Evolutionary conservation across 1,284 basidiomycete genomes (phyloP), one percentile per base, ranked within the genome.

Genomic region (Trametes sp.): DNA sequence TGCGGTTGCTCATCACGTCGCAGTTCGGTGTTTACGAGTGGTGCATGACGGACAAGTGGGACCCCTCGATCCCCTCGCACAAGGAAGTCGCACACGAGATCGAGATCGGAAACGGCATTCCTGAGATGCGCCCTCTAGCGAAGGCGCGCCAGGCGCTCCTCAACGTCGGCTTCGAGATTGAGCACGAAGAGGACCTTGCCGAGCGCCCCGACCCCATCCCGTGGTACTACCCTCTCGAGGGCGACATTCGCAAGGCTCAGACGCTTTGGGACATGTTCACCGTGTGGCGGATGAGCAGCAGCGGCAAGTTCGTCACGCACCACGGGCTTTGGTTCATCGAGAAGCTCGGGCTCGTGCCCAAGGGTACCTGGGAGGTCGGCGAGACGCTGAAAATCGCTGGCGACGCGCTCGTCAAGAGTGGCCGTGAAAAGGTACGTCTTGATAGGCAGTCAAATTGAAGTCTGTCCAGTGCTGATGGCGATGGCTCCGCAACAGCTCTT

Each of bases 11-110:
- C 13, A 57, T 64, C 68, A 55, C 4, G n/a, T 38, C 26, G 21
- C 26, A 95, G 92, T 98, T 98, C 77, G 96, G 96, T 75, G 91
- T 98, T 48, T 98, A 98, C 80, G 97, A 98, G 76, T 99, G 97
- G 97, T 93, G 90, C 80, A 98, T 99, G 96, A 98, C 97, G 51
- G 96, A 98, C 77, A 77, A 78, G 11, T 99, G 95, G 93, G 94
- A 99, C 76, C 84, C 93, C 2, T 88, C 89, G 14, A 93, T 86
- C 77, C 92, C 96, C 19, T 79, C 87, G 66, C 97, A 99, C 86
- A 96, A 96, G 81, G 86, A 87, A 61, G 89, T 99, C 65, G 93
- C 95, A 21, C 96, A 98, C 81, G 89, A 85, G 59, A 90, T 96
- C 67, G 94, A 96, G 76, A 82, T 98, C 58, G 97, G 97, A 49